phyloP scores from a whole-genome alignment of 805 yeast species.

The Ogataea haglerorum region DNA sequence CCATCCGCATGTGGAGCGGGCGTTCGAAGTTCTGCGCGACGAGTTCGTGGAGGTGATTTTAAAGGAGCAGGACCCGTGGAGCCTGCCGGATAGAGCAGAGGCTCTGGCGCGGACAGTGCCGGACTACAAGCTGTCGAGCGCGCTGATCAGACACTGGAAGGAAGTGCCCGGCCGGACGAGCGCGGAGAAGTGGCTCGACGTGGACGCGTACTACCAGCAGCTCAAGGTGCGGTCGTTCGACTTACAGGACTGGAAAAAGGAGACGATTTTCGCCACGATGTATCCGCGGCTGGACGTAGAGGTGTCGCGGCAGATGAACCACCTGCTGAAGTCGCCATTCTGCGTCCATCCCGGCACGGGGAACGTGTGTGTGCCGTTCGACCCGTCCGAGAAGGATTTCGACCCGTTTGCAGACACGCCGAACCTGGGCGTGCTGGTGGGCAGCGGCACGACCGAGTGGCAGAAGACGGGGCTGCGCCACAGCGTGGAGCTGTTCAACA shows the following conservation, averaged over 20 bases:
- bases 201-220: constrained; percentile 48
- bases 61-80: constrained; percentile 88
- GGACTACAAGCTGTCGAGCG: constrained; percentile 52
- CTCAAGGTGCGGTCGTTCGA: constrained; percentile 36
- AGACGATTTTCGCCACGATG: constrained; percentile 70
- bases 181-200: constrained; percentile 74
- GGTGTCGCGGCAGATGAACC: constrained; percentile 86
- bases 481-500: constrained; percentile 62
- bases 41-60: constrained; percentile 65
- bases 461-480: constrained; percentile 70
- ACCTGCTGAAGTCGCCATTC: constrained; percentile 92
- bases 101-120: constrained; percentile 62
- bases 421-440: constrained; percentile 58
- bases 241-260: constrained; percentile 68
- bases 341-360: constrained; percentile 97
- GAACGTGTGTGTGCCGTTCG: constrained; percentile 88
- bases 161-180: constrained; percentile 49
- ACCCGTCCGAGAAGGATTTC: constrained; percentile 52
- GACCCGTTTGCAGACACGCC: constrained; percentile 77
- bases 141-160: constrained; percentile 59
- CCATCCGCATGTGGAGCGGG: constrained; percentile 83
- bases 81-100: constrained; percentile 47
- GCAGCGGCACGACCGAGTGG: constrained; percentile 58
- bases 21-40: constrained; percentile 62
- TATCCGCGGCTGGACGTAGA: constrained; percentile 93